A percentile compares a stretch with the other conserved stretches of the same genome.
phyloP scores from a whole-genome alignment of 2,329 filamentous ascomycete genomes.

The Penicillium occitanis region DNA sequence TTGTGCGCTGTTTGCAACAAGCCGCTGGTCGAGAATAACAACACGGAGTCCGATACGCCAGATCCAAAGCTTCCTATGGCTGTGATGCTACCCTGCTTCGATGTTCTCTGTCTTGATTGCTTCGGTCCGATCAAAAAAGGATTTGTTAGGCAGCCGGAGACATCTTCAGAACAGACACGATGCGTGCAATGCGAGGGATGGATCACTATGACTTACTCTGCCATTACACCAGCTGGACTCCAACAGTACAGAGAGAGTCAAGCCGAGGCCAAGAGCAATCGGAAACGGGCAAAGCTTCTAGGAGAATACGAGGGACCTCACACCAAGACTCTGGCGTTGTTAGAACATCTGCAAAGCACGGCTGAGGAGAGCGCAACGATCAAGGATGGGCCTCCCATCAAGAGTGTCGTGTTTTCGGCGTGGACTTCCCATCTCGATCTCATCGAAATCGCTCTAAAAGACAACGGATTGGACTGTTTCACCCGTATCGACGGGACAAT shows the following conservation, averaged over 20 bases:
- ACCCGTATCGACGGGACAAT: constrained; percentile 87
- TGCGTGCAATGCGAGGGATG: constrained; percentile 70
- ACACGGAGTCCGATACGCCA: constrained; percentile 56
- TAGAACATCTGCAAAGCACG: constrained; percentile 69
- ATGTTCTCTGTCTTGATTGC: constrained; percentile 77
- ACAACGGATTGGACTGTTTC: constrained; percentile 58
- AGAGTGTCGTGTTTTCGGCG: constrained; percentile 92
- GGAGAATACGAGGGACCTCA: constrained; percentile 79
- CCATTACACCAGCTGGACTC: constrained; percentile 62
- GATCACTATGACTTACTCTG: constrained; percentile 64
- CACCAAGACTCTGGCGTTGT: constrained; percentile 82
- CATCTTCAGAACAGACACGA: constrained; percentile 38
- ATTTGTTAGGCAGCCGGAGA: constrained; percentile 17
- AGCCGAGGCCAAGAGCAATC: constrained; percentile 55
- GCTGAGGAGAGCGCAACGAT: constrained; percentile 54
- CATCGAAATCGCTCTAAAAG: constrained; percentile 76
- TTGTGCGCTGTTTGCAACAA: constrained; percentile 68
- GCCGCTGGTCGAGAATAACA: constrained; percentile 57
- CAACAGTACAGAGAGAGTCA: constrained; percentile 54
- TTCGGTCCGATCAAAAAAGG: constrained; percentile 56
- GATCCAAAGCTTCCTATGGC: constrained; percentile 56
- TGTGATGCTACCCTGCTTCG: constrained; percentile 82
- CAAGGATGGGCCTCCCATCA: constrained; percentile 65
- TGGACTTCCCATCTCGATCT: constrained; percentile 95
- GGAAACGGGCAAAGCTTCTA: constrained; percentile 59